Base-by-base conservation (phyloP, 2,329 filamentous ascomycete genomes). In the Scolecobasidium constrictum region DNA sequence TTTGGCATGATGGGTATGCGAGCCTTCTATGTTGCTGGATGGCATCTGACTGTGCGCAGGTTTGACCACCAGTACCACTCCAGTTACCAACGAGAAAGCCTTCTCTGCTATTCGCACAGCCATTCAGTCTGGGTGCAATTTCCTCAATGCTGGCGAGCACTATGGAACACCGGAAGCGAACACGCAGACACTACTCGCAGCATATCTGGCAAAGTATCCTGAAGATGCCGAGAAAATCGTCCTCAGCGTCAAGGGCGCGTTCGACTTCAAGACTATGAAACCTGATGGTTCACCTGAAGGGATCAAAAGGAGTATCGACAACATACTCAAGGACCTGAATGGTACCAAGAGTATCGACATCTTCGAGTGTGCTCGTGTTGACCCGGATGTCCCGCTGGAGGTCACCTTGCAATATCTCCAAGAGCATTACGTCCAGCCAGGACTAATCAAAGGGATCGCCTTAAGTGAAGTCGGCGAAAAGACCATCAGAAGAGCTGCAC, bases 21-120 rank as follows among this genome's bases (percentile, higher is more conserved):
- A 35, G 83, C 84, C 1, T 65, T 87, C n/a, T n/a, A n/a, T n/a
- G n/a, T 0, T 78, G 82, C 3, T 65, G 73, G 18, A 77, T 77
- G 1, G 72, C 76, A 62, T 51, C 79, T 43, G 49, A 49, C n/a
- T 34, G 23, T 20, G 33, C 34, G 31, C n/a, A 3, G 64, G 66
- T 41, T 53, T 71, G 1, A 71, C 68, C 44, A 69, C 66, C 67
- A 58, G 65, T 39, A 40, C 49, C 7, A 57, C 55, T 26, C 64
- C 65, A 4, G 60, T 53, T 4, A 50, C 59, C 4, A 49, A 56
- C 38, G 52, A 58, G 20, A 50, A 68, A 43, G 50, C 63, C 48
- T 64, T 70, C 49, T 54, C 58, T 42, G 61, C 66, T 2, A 67
- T 71, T 66, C 63, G 60, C 39, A 56, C 61, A 2, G 63, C 66